These are phyloP conservation scores for Porpolomopsis calyptriformis DNA, from an alignment of 768 basidiomycete species.

Conservation along the genomic window DNA sequence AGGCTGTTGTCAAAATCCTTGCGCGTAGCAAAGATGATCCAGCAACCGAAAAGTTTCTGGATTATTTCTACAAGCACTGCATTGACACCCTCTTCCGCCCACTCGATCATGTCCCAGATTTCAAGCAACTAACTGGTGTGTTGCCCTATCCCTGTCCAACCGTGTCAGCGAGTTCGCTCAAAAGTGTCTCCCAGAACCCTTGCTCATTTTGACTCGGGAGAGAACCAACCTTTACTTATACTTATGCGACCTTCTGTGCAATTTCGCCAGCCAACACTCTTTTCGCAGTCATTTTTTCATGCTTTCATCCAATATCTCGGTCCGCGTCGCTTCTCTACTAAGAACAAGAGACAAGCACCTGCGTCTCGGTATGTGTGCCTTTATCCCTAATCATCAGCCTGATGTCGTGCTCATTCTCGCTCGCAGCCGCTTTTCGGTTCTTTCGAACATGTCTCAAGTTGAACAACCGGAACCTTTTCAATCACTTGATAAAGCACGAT, in stretches of 20 bases:
- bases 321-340: conserved; percentile 66
- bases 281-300: conserved; percentile 90
- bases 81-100: conserved; percentile 74
- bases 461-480: conserved; percentile 65
- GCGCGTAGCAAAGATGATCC: conserved; percentile 69
- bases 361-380: conserved; percentile 60
- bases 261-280: conserved; percentile 78
- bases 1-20: conserved; percentile 26
- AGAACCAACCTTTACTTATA: conserved; percentile 78
- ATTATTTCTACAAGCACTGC: conserved; percentile 87
- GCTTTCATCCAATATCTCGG: conserved; percentile 67
- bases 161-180: conserved; percentile 20
- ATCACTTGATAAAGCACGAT: conserved; percentile 76
- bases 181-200: conserved; percentile 30
- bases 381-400: background rate
- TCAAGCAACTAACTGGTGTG: conserved; percentile 33
- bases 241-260: conserved; percentile 84
- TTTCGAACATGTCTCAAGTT: conserved; percentile 78
- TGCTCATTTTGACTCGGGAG: conserved; percentile 54
- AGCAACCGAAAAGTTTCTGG: conserved; percentile 78
- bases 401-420: conserved; percentile 8
- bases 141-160: conserved; percentile 19
- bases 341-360: conserved; percentile 84
- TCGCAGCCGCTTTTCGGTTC: conserved; percentile 79
- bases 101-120: conserved; percentile 62